phyloP scores from a whole-genome alignment of 805 yeast genomes.

The Saccharomyces jurei region DNA sequence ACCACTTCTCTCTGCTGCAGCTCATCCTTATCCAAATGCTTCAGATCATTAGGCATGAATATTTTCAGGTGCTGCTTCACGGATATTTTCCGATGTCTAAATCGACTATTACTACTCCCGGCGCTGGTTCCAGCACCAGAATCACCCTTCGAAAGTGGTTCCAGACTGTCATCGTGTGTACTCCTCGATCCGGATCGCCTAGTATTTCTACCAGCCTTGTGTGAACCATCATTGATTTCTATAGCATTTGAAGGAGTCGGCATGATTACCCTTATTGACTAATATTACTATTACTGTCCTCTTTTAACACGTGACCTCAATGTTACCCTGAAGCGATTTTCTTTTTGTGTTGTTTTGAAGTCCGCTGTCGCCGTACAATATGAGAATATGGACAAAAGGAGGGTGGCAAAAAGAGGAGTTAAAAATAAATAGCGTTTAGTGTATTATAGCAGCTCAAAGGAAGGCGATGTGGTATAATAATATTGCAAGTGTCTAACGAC shows the following conservation, averaged over 20 bases:
- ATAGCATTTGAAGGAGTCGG: conserved; percentile 8
- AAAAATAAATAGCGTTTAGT: not conserved
- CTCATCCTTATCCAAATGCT: conserved; percentile 56
- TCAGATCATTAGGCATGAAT: conserved; percentile 68
- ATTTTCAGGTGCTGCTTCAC: conserved; percentile 82
- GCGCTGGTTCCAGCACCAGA: conserved; percentile 4
- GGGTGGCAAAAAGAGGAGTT: not conserved
- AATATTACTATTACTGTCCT: not conserved
- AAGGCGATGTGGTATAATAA: not conserved
- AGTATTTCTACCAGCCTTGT: conserved; percentile 1
- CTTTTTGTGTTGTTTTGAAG: not conserved
- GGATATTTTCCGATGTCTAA: conserved; percentile 90
- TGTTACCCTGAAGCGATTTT: not conserved
- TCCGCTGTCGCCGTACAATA: not conserved
- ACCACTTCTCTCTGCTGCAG: conserved; percentile 71
- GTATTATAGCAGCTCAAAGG: not conserved
- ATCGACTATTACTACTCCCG: conserved; percentile 52
- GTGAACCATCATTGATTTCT: not conserved
- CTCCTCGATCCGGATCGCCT: conserved; percentile 3
- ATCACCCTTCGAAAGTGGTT: not conserved
- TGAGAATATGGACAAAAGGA: not conserved
- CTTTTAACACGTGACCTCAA: not conserved
- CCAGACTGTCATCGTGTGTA: not conserved
- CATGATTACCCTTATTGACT: not conserved
- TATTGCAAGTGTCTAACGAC: not conserved